Evolutionary conservation across 176 grass and related monocot genomes (phyloP).

Genomic region (Cenchrus americanus): DNA sequence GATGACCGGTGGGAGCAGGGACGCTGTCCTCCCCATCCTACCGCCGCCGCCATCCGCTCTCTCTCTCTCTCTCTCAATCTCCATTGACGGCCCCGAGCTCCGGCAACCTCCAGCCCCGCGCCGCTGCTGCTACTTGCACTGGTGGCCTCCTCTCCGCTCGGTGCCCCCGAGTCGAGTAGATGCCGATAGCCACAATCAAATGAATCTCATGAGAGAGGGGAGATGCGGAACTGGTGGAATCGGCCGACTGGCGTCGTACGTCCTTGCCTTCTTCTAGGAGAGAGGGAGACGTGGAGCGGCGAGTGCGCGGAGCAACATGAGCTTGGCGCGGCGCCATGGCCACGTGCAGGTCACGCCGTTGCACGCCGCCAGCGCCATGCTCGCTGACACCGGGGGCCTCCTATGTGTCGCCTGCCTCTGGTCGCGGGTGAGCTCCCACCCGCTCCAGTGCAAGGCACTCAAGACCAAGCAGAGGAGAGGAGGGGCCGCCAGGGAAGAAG

Average conservation of each 20-base stretch:
- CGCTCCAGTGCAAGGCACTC: constrained; percentile 34
- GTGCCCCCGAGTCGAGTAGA: no score
- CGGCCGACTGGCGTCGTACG: not conserved
- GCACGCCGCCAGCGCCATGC: constrained; percentile 63
- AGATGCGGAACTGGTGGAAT: not conserved
- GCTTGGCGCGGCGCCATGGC: constrained; percentile 48
- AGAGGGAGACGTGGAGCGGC: constrained; percentile 46
- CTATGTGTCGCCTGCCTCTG: constrained; percentile 69
- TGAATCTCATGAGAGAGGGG: not conserved
- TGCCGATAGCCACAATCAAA: not conserved
- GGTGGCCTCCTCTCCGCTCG: no score
- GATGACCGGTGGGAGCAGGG: no score
- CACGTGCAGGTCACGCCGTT: constrained; percentile 61
- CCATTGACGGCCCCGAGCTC: no score
- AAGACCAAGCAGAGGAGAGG: no score
- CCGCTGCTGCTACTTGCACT: no score
- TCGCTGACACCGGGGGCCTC: constrained; percentile 51
- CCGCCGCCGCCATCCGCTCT: no score
- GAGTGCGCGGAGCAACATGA: constrained; percentile 59
- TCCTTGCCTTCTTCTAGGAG: not conserved
- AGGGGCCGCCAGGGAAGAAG: no score
- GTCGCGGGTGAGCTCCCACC: constrained; percentile 50
- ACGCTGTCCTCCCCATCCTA: no score
- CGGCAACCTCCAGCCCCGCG: no score
- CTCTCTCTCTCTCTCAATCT: no score